A percentile compares a stretch with the other conserved stretches of the same genome.
Conservation (phyloP, 2,329 filamentous ascomycete genomes). For the Cladobotryum mycophilum region DNA sequence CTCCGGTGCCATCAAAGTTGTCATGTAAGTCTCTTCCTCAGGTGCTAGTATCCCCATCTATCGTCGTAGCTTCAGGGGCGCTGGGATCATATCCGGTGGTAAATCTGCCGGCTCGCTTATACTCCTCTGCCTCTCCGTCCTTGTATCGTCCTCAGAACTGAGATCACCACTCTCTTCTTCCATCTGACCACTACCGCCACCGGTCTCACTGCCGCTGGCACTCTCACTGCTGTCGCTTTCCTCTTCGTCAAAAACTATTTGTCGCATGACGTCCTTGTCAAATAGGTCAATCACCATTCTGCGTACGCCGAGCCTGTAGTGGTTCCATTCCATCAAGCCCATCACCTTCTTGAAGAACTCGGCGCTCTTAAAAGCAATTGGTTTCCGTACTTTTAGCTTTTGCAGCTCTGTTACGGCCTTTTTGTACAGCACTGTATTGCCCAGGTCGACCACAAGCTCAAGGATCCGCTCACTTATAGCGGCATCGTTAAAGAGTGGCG, state of each 20-base stretch:
- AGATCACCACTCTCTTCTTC: conserved; percentile 59
- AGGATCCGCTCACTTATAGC: conserved; percentile 73
- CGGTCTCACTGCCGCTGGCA: conserved; percentile 36
- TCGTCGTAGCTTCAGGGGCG: conserved; percentile 27
- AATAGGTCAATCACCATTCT: conserved; percentile 92
- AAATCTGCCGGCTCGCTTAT: conserved; percentile 38
- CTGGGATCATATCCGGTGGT: conserved; percentile 27
- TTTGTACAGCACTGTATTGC: conserved; percentile 89
- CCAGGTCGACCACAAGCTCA: conserved; percentile 78
- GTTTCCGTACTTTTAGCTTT: conserved; percentile 70
- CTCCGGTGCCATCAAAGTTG: neutral
- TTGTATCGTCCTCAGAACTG: conserved; percentile 41
- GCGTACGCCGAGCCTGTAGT: conserved; percentile 79
- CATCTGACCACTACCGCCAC: conserved; percentile 37
- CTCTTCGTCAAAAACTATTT: conserved; percentile 66
- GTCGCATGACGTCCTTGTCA: conserved; percentile 79
- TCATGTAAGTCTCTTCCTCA: neutral
- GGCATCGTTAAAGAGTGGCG: conserved; percentile 48
- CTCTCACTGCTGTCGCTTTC: conserved; percentile 52
- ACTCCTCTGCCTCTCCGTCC: conserved; percentile 53
- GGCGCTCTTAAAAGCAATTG: conserved; percentile 67
- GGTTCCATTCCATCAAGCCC: conserved; percentile 77
- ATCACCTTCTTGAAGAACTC: conserved; percentile 81
- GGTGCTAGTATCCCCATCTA: conserved; percentile 10
- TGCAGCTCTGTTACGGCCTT: conserved; percentile 76